Percentiles rank a stretch among this genome's conserved stretches.
phyloP scores from a whole-genome alignment of 2,329 filamentous ascomycete species.

The Penicillium sp. region DNA sequence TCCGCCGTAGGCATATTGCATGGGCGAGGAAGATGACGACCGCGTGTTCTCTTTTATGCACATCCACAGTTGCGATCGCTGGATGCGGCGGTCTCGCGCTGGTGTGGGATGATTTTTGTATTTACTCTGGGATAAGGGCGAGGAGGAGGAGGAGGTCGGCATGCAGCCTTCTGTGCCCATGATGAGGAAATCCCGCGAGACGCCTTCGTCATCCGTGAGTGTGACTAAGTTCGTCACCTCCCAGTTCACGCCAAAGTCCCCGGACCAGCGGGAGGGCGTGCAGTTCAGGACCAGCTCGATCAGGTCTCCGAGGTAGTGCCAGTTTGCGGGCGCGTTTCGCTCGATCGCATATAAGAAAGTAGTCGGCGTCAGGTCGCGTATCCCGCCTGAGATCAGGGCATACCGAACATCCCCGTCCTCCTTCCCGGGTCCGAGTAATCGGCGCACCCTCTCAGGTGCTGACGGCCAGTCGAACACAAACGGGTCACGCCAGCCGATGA shows the following conservation, averaged over 20 bases:
- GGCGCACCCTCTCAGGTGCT: conserved; percentile 22
- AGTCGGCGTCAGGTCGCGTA: conserved; percentile 48
- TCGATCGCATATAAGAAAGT: conserved; percentile 54
- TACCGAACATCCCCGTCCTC: conserved; percentile 38
- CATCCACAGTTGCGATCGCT: conserved; percentile 52
- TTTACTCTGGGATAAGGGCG: background rate
- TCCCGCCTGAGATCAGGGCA: conserved; percentile 56
- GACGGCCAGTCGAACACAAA: conserved; percentile 40
- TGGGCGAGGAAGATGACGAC: background rate
- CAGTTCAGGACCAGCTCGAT: conserved; percentile 47
- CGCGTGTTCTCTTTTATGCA: conserved; percentile 36
- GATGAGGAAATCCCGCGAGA: conserved; percentile 48
- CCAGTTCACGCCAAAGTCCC: conserved; percentile 59
- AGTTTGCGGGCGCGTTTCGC: conserved; percentile 45
- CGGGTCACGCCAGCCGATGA: conserved; percentile 52
- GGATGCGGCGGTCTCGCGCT: conserved; percentile 28
- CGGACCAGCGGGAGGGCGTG: conserved; percentile 51
- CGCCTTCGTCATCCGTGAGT: conserved; percentile 39
- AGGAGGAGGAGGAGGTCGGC: conserved; percentile 5
- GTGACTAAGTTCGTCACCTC: conserved; percentile 56
- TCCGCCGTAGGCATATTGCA: conserved; percentile 47
- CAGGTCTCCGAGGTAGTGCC: conserved; percentile 53
- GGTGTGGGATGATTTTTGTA: background rate
- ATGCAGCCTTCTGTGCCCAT: conserved; percentile 53
- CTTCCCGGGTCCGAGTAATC: background rate